phyloP scores from a whole-genome alignment of 176 grass and related monocot genomes.

The Musa schizocarpa region DNA sequence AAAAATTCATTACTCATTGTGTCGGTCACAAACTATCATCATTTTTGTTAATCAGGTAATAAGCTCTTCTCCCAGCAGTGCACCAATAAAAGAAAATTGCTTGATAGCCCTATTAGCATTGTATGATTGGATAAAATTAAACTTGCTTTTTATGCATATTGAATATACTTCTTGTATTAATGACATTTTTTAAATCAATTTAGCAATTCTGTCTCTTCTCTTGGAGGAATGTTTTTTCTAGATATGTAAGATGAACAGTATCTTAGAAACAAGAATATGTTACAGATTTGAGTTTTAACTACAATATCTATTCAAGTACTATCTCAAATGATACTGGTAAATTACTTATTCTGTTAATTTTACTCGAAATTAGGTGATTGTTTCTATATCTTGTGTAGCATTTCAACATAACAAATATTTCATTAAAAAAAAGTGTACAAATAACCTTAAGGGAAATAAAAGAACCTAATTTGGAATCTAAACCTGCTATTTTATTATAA shows the following conservation, averaged over 20 bases:
- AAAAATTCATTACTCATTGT: slow-evolving; percentile 78
- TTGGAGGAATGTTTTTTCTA: neutral
- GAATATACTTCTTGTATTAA: neutral
- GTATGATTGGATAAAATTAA: neutral
- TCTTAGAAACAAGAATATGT: neutral
- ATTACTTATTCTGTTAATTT: too few relatives aligned
- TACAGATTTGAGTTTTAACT: too few relatives aligned
- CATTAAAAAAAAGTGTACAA: too few relatives aligned
- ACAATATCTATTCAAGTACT: too few relatives aligned
- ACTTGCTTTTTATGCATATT: neutral
- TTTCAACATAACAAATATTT: too few relatives aligned
- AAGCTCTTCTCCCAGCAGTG: neutral
- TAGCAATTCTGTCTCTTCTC: neutral
- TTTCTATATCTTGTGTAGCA: too few relatives aligned
- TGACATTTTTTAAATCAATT: neutral
- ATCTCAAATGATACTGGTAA: too few relatives aligned
- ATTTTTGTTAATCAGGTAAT: slow-evolving; percentile 96
- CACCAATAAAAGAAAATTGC: neutral
- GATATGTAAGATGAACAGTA: neutral
- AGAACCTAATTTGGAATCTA: too few relatives aligned
- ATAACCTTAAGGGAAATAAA: too few relatives aligned
- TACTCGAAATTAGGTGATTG: too few relatives aligned
- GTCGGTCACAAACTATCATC: slow-evolving; percentile 60
- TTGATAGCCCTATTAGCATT: too few relatives aligned
- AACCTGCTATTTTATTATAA: too few relatives aligned